These are phyloP conservation scores for Diaporthe eres DNA, from an alignment of 2,329 filamentous ascomycete species.

Conservation along the genomic window DNA sequence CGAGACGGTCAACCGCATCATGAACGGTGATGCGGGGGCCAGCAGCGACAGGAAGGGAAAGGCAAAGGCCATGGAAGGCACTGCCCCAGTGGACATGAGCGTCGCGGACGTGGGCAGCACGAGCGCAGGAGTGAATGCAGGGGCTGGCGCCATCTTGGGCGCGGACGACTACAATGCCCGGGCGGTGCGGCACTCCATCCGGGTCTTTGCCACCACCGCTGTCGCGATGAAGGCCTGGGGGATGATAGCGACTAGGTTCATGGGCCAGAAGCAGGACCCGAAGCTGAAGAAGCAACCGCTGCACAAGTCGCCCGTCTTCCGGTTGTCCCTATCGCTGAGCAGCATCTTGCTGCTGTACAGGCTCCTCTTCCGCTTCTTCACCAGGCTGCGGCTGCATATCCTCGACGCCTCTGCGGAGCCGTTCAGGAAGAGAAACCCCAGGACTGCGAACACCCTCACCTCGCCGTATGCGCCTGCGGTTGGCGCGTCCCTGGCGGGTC, in stretches of 20 bases:
- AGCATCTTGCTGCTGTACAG: conserved; percentile 90
- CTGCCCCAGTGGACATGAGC: not conserved
- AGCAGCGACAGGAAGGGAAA: conserved; percentile 46
- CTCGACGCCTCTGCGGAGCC: conserved; percentile 84
- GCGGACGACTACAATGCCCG: conserved; percentile 78
- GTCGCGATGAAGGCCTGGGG: conserved; percentile 75
- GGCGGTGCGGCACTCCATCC: conserved; percentile 78
- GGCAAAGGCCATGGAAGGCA: conserved; percentile 44
- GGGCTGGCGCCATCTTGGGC: conserved; percentile 48
- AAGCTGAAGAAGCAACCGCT: conserved; percentile 64
- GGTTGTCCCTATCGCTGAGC: conserved; percentile 86
- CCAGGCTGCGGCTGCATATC: conserved; percentile 82
- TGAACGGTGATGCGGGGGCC: conserved; percentile 53
- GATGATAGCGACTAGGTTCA: conserved; percentile 62
- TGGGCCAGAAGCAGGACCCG: conserved; percentile 57
- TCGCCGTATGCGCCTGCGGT: conserved; percentile 88
- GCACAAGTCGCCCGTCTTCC: conserved; percentile 77
- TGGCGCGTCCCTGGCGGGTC: conserved; percentile 89
- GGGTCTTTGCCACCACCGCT: conserved; percentile 77
- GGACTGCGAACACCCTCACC: conserved; percentile 80
- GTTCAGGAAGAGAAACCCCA: conserved; percentile 87
- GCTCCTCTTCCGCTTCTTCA: conserved; percentile 90
- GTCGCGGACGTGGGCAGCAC: conserved; percentile 38
- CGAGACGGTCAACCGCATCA: conserved; percentile 69
- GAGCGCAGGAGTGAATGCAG: conserved; percentile 37